A percentile compares a stretch with the other conserved stretches of the same genome.
These are phyloP conservation scores for Fusarium nurragi DNA, from an alignment of 2,329 filamentous ascomycete genomes.

Conservation along the genomic window DNA sequence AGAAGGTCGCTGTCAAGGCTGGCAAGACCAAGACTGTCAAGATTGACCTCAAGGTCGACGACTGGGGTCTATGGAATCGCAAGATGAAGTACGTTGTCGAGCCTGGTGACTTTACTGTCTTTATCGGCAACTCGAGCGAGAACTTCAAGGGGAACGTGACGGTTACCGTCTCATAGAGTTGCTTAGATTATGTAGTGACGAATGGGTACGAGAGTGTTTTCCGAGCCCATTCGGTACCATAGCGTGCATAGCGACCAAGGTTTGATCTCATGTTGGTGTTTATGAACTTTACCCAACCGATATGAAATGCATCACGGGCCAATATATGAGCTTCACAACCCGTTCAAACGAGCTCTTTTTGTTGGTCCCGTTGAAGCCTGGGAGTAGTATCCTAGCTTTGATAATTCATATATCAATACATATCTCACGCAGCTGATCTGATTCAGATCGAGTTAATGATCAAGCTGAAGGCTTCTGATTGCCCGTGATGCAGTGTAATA, in stretches of 20 bases:
- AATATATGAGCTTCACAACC: background rate
- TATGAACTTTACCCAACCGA: too few relatives aligned
- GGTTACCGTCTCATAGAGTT: constrained; percentile 56
- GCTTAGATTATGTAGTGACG: background rate
- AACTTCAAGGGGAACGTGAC: constrained; percentile 66
- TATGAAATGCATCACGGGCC: too few relatives aligned
- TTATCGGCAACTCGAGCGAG: constrained; percentile 68
- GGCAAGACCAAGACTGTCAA: constrained; percentile 64
- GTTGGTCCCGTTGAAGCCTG: background rate
- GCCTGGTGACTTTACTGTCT: constrained; percentile 71
- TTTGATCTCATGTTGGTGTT: too few relatives aligned
- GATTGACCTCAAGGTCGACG: constrained; percentile 64
- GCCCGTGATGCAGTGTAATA: background rate
- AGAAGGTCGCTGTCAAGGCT: constrained; percentile 69
- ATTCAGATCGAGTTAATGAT: background rate
- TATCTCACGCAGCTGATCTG: background rate
- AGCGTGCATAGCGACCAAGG: too few relatives aligned
- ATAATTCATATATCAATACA: background rate
- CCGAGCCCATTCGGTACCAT: too few relatives aligned
- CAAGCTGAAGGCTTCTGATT: background rate
- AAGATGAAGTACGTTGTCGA: constrained; percentile 79
- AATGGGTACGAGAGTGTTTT: too few relatives aligned
- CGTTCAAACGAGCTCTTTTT: background rate
- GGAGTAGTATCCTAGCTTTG: background rate
- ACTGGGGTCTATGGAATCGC: constrained; percentile 66